Evolutionary conservation across 2,329 filamentous ascomycete species (phyloP).

Genomic region (Herpotrichia juniperi): DNA sequence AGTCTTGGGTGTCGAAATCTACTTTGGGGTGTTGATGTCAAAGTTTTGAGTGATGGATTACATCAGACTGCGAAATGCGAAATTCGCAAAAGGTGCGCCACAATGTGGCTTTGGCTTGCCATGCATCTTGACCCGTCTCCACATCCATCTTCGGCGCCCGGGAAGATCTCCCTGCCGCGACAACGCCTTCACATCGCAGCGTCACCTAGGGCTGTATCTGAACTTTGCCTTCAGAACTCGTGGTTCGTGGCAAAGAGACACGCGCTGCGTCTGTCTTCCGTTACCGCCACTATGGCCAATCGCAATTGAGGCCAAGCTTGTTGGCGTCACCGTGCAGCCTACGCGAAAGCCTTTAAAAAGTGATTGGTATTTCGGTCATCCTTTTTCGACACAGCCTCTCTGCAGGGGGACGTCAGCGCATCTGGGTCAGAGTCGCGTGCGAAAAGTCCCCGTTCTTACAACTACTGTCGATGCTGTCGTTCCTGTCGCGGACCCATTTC

Average conservation of each 20-base stretch:
- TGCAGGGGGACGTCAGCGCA: conserved; percentile 17
- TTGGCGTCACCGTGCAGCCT: too few relatives aligned
- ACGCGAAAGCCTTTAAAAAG: too few relatives aligned
- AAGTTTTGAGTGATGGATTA: neutral
- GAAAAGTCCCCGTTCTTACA: conserved; percentile 3
- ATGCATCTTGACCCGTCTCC: too few relatives aligned
- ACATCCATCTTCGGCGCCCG: too few relatives aligned
- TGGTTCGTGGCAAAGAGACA: too few relatives aligned
- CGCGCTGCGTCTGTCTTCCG: too few relatives aligned
- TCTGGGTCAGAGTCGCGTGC: conserved; percentile 22
- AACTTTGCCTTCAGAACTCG: too few relatives aligned
- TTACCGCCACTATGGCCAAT: neutral
- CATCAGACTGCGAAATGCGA: conserved; percentile 1
- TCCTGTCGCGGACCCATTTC: neutral
- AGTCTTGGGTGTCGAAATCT: neutral
- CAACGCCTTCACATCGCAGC: too few relatives aligned
- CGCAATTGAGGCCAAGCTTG: too few relatives aligned
- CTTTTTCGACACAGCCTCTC: conserved; percentile 22
- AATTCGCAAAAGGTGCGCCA: neutral
- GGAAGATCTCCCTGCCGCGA: too few relatives aligned
- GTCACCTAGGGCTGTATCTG: too few relatives aligned
- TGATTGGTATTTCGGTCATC: too few relatives aligned
- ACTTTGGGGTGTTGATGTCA: neutral
- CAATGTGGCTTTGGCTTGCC: neutral
- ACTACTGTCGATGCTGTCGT: neutral